Conservation (phyloP, 2,329 filamentous ascomycete genomes). For the Fusarium annulatum region DNA sequence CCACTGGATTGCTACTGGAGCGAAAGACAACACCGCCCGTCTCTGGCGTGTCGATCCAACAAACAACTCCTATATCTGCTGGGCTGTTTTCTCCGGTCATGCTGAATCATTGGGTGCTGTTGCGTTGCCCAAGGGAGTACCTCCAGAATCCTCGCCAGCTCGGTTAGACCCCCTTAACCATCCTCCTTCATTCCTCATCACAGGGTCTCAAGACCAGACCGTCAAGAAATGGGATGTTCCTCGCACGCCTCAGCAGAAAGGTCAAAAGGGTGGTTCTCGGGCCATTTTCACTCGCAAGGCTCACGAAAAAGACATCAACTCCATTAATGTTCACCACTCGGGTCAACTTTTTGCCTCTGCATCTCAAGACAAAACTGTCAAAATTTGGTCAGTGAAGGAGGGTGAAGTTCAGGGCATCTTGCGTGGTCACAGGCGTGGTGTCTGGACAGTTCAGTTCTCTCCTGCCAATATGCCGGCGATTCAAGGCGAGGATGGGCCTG, state of each 20-base stretch:
- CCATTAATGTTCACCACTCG: constrained; percentile 81
- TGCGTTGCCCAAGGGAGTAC: constrained; percentile 77
- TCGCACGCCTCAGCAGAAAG: constrained; percentile 58
- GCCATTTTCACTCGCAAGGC: constrained; percentile 91
- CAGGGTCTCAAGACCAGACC: constrained; percentile 94
- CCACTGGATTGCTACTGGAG: constrained; percentile 93
- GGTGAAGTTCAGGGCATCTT: constrained; percentile 93
- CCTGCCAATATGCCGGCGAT: constrained; percentile 80
- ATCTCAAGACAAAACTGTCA: constrained; percentile 95
- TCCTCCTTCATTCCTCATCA: constrained; percentile 86
- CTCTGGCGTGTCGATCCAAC: constrained; percentile 87
- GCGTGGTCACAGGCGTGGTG: constrained; percentile 90
- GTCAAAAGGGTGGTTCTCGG: constrained; percentile 65
- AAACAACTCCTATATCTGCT: constrained; percentile 80
- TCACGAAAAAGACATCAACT: constrained; percentile 99
- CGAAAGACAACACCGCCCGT: constrained; percentile 95
- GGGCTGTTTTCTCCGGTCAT: constrained; percentile 87
- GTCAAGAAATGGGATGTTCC: constrained; percentile 93
- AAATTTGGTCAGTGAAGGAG: constrained; percentile 93
- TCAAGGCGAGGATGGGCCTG: constrained; percentile 75
- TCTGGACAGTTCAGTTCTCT: constrained; percentile 95
- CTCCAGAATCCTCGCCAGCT: constrained; percentile 75
- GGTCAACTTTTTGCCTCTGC: constrained; percentile 91
- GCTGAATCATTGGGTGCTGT: constrained; percentile 94
- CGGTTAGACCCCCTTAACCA: constrained; percentile 79